These are phyloP conservation scores for Calophaca sinica DNA, from an alignment of 306 rosid species.

Conservation along the genomic window DNA sequence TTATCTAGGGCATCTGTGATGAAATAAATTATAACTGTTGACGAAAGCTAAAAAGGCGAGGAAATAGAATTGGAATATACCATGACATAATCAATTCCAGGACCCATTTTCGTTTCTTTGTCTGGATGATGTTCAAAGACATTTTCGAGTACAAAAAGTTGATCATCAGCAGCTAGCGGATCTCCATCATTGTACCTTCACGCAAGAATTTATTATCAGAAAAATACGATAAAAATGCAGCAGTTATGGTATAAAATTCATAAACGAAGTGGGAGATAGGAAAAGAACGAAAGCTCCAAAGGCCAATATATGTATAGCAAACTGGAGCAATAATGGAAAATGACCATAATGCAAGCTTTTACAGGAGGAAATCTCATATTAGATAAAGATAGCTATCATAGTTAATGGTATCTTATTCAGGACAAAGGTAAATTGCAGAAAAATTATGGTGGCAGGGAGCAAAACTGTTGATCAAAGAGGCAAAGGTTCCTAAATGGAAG, in stretches of 20 bases:
- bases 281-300: neutral
- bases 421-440: constrained; percentile 1
- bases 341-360: neutral
- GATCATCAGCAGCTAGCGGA: constrained; percentile 78
- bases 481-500: constrained; percentile 34
- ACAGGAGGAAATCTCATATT: too few relatives aligned
- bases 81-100: constrained; percentile 80
- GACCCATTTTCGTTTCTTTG: constrained; percentile 85
- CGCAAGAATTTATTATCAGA: constrained; percentile 41
- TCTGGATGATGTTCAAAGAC: constrained; percentile 89
- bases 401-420: neutral
- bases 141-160: constrained; percentile 63
- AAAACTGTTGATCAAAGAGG: constrained; percentile 33
- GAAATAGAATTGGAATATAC: constrained; percentile 55
- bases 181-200: constrained; percentile 90
- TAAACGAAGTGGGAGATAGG: neutral
- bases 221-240: constrained; percentile 22
- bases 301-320: neutral
- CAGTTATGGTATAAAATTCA: constrained; percentile 9
- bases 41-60: constrained; percentile 25
- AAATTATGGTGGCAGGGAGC: neutral
- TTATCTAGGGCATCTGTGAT: constrained; percentile 7
- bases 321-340: constrained; percentile 15
- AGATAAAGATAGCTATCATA: constrained; percentile 7
- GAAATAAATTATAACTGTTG: neutral